A percentile compares a stretch with the other conserved stretches of the same genome.
Evolutionary conservation across 2,329 filamentous ascomycete genomes (phyloP).

Genomic region (Colletotrichum plurivorum): DNA sequence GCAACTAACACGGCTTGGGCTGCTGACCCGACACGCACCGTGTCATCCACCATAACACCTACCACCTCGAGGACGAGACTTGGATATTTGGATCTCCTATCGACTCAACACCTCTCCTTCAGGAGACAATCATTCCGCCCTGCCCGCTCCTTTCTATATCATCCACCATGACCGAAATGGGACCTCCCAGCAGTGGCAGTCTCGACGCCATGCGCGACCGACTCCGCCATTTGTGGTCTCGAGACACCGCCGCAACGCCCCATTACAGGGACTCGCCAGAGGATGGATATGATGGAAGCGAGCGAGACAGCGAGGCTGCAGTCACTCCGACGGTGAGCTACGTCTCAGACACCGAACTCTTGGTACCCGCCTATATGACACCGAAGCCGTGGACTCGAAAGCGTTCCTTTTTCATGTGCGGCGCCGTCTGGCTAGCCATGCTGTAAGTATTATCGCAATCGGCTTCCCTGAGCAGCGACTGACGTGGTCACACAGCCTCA

Average conservation of each 20-base stretch:
- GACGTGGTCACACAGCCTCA: constrained; percentile 18
- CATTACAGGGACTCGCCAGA: constrained; percentile 28
- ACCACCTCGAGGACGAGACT: not conserved
- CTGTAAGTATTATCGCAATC: constrained; percentile 20
- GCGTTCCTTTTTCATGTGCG: constrained; percentile 37
- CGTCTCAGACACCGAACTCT: constrained; percentile 30
- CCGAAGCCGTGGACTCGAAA: constrained; percentile 35
- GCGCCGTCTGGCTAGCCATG: constrained; percentile 37
- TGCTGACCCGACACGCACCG: not conserved
- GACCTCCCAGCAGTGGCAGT: constrained; percentile 1
- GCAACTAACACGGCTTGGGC: constrained; percentile 8
- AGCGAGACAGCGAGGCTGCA: not conserved
- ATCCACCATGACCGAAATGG: constrained; percentile 1
- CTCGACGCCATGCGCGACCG: constrained; percentile 34
- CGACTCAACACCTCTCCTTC: not conserved
- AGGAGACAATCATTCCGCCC: not conserved
- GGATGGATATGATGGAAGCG: constrained; percentile 4
- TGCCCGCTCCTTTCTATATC: not conserved
- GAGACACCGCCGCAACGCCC: constrained; percentile 7
- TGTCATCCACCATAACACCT: not conserved
- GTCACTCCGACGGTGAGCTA: constrained; percentile 28
- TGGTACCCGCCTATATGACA: constrained; percentile 25
- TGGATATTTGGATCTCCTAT: not conserved
- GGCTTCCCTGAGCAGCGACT: not conserved
- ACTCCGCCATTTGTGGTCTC: constrained; percentile 31